phyloP scores from a whole-genome alignment of 192 early-diverging fungal species.

The Umbelopsis isabellina region DNA sequence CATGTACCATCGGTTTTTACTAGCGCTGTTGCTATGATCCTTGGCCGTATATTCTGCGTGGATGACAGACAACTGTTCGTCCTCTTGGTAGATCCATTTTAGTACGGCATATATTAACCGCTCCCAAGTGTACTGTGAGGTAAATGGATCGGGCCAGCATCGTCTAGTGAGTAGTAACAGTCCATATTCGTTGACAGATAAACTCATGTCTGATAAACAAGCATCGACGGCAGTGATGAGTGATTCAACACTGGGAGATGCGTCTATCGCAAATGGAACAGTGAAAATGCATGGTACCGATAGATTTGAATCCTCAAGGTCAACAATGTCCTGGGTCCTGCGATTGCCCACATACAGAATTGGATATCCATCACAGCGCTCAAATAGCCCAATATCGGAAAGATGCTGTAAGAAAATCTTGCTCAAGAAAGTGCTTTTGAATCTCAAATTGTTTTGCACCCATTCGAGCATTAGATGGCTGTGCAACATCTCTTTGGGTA shows the following conservation, averaged over 20 bases:
- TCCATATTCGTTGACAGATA: constrained; percentile 60
- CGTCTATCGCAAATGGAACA: constrained; percentile 54
- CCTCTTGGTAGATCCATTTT: constrained; percentile 54
- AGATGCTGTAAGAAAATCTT: constrained; percentile 56
- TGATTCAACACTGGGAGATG: constrained; percentile 51
- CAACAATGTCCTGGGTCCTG: background rate
- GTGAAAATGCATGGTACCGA: constrained; percentile 52
- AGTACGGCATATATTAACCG: constrained; percentile 49
- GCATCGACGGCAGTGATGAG: constrained; percentile 52
- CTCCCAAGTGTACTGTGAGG: constrained; percentile 54
- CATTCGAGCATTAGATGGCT: constrained; percentile 38
- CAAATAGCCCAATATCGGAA: constrained; percentile 57
- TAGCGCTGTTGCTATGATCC: constrained; percentile 40
- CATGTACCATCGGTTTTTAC: constrained; percentile 30
- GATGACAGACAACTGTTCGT: constrained; percentile 52
- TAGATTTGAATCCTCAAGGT: background rate
- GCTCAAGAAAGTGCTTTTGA: constrained; percentile 36
- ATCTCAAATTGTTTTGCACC: constrained; percentile 41
- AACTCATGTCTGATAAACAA: constrained; percentile 52
- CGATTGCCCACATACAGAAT: constrained; percentile 32
- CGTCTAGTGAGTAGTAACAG: constrained; percentile 50
- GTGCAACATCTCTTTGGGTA: constrained; percentile 32
- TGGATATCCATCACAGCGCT: constrained; percentile 52
- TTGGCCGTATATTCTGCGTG: constrained; percentile 48
- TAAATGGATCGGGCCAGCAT: constrained; percentile 64